Base-by-base conservation (phyloP, 2,329 filamentous ascomycete genomes). In the Sclerotinia spermophila region DNA sequence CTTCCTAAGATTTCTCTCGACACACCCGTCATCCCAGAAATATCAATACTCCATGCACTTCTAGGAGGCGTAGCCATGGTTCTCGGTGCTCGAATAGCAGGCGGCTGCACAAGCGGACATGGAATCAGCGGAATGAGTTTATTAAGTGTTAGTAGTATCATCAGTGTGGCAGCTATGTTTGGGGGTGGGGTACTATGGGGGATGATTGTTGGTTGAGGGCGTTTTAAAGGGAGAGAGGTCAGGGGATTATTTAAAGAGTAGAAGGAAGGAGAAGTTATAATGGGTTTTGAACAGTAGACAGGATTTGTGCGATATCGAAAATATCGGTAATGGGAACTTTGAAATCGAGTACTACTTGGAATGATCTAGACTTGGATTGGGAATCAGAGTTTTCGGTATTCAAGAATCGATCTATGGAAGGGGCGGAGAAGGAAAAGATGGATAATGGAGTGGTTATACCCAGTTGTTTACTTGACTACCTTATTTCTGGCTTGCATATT, bases 41-140 rank as follows among this genome's bases (percentile, higher is more conserved):
- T 64, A 19, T 35, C 61, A 5, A 65, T 56, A 19, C 30, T 30
- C 0, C 60, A 27, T 33, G 67, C 61, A 19, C 75, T 84, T 0
- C 60, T 82, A 0, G 89, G 89, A 2, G 90, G 89, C 0, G 81
- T 85, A 5, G 71, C 85, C 21, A 86, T 91, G 81, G 83, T 85
- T 0, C 77, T 91, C 13, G 90, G 90, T 1, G 83, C 88, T 1
- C 84, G 89, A 64, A 76, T 91, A 69, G 89, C 86, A 0, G 89
- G 88, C 2, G 90, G 90, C 0, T 92, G 90, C 73, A 90, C 89
- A 0, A 89, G 87, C 7, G 89, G 90, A 0, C 90, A 92, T 77
- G 90, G 90, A 0, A 88, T 92, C 73, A 90, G 86, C 71, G 90
- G 90, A 0, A 84, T 91, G 76, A 86, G 86, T n/a, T 81, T 89